Evolutionary conservation across 2,329 filamentous ascomycete species (phyloP), one percentile per base, ranked within the genome.

Genomic region (Emergomyces africanus): DNA sequence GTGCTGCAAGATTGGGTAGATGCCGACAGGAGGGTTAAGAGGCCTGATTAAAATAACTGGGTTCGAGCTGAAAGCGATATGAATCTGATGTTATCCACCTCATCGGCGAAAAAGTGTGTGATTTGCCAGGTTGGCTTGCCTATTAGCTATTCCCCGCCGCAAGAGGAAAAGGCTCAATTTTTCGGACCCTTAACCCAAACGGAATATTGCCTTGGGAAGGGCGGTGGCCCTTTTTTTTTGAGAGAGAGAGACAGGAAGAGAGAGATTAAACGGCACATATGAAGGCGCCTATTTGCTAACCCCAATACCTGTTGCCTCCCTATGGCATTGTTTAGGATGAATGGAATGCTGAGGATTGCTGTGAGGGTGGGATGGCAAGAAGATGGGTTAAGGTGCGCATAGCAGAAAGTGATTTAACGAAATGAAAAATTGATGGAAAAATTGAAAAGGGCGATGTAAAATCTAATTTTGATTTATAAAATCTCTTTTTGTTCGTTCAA

Each of bases 1-100:
- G 80, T 81, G 39, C 66, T 88, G 54, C 69, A 69, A 51, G 71
- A 75, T 58, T 64, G 69, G 35, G 66, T 69, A 58, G 69, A 70
- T 30, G 67, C 71, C 2, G 70, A 74, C 41, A 66, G 64, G 39
- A 68, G 68, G 59, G 56, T 72, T 12, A 57, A 59, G 28, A 56
- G 61, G 14, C 57, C 62, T 20, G 35, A 35, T 59, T 57, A 42
- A 33, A 18, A 4, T n/a, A n/a, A 5, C 41, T 35, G 15, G 25
- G 14, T 51, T 5, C n/a, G 1, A 68, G 73, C 63, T 73, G 70
- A 23, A 69, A 69, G 3, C 68, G 69, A 59, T 69, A 69, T 54
- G 66, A 39, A 54, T 72, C 66, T 67, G 50, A 41, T 58, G 72
- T 39, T 59, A n/a, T n/a, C n/a, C n/a, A n/a, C n/a, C n/a, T n/a